phyloP scores from a whole-genome alignment of 306 rosid species.

The Prinsepia uniflora region DNA sequence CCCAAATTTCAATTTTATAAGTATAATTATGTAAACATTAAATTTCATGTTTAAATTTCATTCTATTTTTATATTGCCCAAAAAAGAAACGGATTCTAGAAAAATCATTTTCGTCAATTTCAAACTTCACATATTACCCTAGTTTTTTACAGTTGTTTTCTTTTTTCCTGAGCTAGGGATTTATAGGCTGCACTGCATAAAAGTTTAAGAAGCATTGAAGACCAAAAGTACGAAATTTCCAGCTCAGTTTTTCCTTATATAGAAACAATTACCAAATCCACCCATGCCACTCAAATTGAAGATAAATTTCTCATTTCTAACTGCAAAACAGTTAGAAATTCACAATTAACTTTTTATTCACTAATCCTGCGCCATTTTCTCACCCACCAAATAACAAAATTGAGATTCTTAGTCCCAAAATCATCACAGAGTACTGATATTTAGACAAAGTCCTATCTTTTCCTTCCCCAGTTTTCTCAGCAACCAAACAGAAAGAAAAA shows the following conservation, averaged over 20 bases:
- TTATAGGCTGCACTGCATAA: neutral
- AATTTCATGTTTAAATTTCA: no score
- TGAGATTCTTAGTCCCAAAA: slow-evolving; percentile 1
- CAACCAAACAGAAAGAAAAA: slow-evolving; percentile 17
- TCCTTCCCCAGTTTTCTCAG: slow-evolving; percentile 24
- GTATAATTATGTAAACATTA: no score
- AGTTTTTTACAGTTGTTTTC: no score
- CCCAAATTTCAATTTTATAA: no score
- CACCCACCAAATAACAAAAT: neutral
- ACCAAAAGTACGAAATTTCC: neutral
- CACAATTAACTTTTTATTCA: neutral
- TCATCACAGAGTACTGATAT: neutral
- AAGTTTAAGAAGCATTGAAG: neutral
- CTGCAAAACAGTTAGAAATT: neutral
- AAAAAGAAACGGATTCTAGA: no score
- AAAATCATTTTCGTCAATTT: no score
- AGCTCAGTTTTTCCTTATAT: neutral
- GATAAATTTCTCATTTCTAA: neutral
- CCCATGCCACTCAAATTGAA: neutral
- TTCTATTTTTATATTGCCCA: no score
- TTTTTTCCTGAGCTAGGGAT: neutral
- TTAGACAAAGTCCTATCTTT: neutral
- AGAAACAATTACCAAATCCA: neutral
- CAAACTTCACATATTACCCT: no score
- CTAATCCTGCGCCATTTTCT: neutral